Base-by-base conservation (phyloP, 2,329 filamentous ascomycete genomes). In the Hirsutella rhossiliensis region DNA sequence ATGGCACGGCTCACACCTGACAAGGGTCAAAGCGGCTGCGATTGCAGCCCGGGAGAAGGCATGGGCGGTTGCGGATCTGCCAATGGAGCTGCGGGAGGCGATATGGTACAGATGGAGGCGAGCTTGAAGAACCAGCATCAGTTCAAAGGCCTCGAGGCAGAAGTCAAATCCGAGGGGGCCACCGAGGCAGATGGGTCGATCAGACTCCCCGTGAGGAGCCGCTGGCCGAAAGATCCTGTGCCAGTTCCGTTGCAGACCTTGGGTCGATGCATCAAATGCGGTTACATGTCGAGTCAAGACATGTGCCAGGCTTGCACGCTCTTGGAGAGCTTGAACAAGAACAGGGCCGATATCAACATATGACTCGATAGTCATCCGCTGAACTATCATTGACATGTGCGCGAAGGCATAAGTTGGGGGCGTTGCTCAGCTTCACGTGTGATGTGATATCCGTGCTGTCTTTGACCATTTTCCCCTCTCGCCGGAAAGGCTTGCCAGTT, bases 291-390 rank as follows among this genome's bases (percentile, higher is more conserved):
- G 2, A 96, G 89, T 54, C 92, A 98, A 62, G 76, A 78, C 28
- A 78, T 96, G 34, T 98, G 92, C 65, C 94, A 98, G 64, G 92
- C 92, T 1, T 98, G 92, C 60, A 83, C 81, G 48, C 68, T 98
- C 38, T 74, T 98, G 3, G 89, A 97, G 54, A 87, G 84, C 0
- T 63, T 98, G 40, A 98, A 98, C 60, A 96, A 92, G 64, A 82
- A 81, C 52, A 67, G 77, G 47, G 66, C 75, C 46, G 69, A 77
- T 53, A 76, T 81, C 48, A 60, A 66, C 54, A 71, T 78, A 65
- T 76, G 63, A 58, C 42, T 38, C 6, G 23, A 37, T 28, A 18
- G 12, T 6, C 32, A n/a, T 29, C 23, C 23, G 23, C 23, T 27
- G 5, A n/a, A 6, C 9, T 27, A 27, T 9, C 9, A 5, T 27